Conservation (phyloP, 148 eudicot genomes). For the Fagopyrum tataricum region DNA sequence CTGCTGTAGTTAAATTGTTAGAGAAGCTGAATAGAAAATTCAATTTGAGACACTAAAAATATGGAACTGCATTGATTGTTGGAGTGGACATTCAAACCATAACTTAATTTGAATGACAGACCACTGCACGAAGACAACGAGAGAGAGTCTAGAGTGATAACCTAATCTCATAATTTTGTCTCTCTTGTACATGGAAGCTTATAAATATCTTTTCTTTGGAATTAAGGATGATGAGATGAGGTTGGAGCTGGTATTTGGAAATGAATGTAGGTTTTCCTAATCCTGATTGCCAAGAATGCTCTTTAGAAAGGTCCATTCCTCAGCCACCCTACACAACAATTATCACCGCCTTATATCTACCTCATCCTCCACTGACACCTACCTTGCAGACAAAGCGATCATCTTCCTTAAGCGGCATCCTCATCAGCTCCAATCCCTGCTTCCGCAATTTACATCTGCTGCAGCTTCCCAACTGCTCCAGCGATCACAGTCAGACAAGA, state of each 20-base stretch:
- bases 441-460: conserved; percentile 50
- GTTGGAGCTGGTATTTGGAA: neutral
- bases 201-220: neutral
- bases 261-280: neutral
- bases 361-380: conserved; percentile 20
- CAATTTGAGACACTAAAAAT: neutral
- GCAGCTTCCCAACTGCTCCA: conserved; percentile 50
- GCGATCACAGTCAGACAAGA: conserved; percentile 39
- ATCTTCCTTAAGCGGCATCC: conserved; percentile 46
- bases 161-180: neutral
- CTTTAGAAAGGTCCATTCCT: neutral
- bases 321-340: neutral
- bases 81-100: neutral
- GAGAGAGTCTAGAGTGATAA: no score
- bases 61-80: neutral
- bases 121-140: no score
- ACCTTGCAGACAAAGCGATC: conserved; percentile 44
- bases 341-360: neutral
- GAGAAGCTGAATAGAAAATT: neutral
- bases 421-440: conserved; percentile 28
- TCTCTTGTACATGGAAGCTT: neutral
- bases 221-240: neutral
- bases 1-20: neutral
- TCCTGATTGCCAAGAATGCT: neutral
- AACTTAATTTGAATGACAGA: neutral